Conservation (phyloP, 1,284 basidiomycete genomes). For the Cutaneotrichosporon sp. region DNA sequence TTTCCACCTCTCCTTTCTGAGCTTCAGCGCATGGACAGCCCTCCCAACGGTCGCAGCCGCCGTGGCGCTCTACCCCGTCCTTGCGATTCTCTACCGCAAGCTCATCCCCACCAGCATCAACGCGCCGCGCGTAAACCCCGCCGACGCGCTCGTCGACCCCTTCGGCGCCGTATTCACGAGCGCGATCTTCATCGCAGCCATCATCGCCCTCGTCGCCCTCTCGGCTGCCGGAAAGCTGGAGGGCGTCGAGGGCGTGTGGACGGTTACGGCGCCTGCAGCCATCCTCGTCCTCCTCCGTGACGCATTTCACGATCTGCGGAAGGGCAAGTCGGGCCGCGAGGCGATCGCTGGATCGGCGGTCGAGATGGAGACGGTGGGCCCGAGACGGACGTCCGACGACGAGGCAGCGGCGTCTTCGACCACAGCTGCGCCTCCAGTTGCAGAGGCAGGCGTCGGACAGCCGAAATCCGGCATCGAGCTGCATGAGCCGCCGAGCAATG, state of each 20-base stretch:
- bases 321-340: background rate
- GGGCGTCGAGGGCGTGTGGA: constrained; percentile 63
- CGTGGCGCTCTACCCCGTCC: constrained; percentile 42
- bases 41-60: constrained; percentile 45
- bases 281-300: constrained; percentile 66
- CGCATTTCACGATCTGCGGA: constrained; percentile 55
- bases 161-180: constrained; percentile 54
- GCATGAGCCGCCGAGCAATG: background rate
- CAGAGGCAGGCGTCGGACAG: too few relatives aligned
- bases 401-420: background rate
- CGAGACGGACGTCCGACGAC: background rate
- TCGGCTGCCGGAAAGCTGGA: constrained; percentile 53
- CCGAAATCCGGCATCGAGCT: too few relatives aligned
- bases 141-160: constrained; percentile 53
- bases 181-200: constrained; percentile 53
- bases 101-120: constrained; percentile 2
- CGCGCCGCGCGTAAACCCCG: constrained; percentile 49
- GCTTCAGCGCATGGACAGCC: constrained; percentile 47
- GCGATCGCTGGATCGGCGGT: background rate
- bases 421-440: too few relatives aligned
- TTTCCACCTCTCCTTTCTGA: constrained; percentile 48
- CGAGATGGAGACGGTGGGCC: background rate
- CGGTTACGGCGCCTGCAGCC: constrained; percentile 81
- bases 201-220: constrained; percentile 58
- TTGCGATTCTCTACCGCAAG: constrained; percentile 17